Evolutionary conservation across 495 filamentous ascomycete genomes (phyloP).

Genomic region (Penicillium steckii): DNA sequence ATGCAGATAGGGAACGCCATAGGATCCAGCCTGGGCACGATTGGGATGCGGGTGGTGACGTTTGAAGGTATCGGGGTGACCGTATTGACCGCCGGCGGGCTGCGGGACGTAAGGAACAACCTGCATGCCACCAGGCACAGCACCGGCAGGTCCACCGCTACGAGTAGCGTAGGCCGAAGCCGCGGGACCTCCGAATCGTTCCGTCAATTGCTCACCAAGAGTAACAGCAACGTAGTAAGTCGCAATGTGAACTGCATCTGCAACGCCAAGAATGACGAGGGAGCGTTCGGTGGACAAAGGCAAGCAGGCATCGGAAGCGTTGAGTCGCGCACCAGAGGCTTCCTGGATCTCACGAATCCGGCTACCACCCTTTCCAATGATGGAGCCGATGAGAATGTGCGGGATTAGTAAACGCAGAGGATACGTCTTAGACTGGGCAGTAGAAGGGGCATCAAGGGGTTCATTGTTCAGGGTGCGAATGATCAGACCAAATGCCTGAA

Average conservation of each 20-base stretch:
- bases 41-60: conserved; percentile 65
- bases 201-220: conserved; percentile 91
- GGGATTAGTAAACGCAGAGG: conserved; percentile 93
- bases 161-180: conserved; percentile 96
- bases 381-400: conserved; percentile 95
- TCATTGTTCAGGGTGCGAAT: conserved; percentile 98
- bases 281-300: conserved; percentile 94
- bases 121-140: conserved; percentile 95
- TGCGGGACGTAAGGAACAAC: conserved; percentile 95
- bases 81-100: conserved; percentile 86
- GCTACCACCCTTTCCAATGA: conserved; percentile 94
- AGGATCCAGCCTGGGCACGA: conserved; percentile 60
- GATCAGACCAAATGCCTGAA: conserved; percentile 92
- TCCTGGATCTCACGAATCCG: conserved; percentile 99
- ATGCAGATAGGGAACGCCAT: conserved; percentile 70
- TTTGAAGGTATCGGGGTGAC: conserved; percentile 83
- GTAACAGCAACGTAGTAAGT: conserved; percentile 98
- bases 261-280: conserved; percentile 88
- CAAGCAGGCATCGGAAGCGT: conserved; percentile 91
- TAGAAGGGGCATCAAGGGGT: conserved; percentile 80
- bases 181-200: conserved; percentile 91
- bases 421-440: conserved; percentile 92
- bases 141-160: conserved; percentile 87
- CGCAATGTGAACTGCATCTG: conserved; percentile 95
- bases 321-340: conserved; percentile 91